phyloP scores from a whole-genome alignment of 306 rosid species.

The Glycine latifolia region DNA sequence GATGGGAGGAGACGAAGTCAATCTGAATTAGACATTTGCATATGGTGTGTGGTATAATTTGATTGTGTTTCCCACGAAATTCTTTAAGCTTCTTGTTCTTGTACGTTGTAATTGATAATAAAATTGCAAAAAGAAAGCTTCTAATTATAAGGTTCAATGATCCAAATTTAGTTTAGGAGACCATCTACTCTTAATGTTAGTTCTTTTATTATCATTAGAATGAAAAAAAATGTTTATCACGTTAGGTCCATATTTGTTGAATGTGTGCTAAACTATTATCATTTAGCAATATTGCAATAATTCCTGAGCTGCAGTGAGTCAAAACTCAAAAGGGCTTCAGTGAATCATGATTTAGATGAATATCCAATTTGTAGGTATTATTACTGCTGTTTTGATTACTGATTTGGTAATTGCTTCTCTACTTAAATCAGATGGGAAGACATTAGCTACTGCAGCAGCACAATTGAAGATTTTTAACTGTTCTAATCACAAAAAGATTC shows the following conservation, averaged over 20 bases:
- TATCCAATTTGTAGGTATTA: constrained; percentile 31
- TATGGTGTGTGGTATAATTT: constrained; percentile 8
- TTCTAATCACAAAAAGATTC: constrained; percentile 74
- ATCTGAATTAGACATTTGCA: constrained; percentile 9
- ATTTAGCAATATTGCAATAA: background rate
- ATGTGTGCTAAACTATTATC: constrained; percentile 24
- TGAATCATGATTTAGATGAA: constrained; percentile 38
- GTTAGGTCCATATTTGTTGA: constrained; percentile 28
- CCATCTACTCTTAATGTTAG: background rate
- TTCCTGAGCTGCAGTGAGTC: constrained; percentile 18
- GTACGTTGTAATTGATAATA: constrained; percentile 15
- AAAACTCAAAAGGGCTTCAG: constrained; percentile 42
- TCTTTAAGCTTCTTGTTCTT: constrained; percentile 18
- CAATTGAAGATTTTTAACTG: constrained; percentile 77
- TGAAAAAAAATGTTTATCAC: constrained; percentile 14
- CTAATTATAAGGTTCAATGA: constrained; percentile 7
- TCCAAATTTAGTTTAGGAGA: constrained; percentile 31
- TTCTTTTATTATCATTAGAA: constrained; percentile 12
- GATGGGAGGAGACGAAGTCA: constrained; percentile 24
- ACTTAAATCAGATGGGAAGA: constrained; percentile 74
- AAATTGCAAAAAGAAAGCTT: constrained; percentile 14
- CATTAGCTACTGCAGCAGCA: constrained; percentile 88
- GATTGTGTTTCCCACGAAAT: constrained; percentile 1
- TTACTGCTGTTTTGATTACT: constrained; percentile 40
- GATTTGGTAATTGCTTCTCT: constrained; percentile 44